Base-by-base conservation (phyloP, 306 rosid genomes). In the Astragalus glycyphyllos region DNA sequence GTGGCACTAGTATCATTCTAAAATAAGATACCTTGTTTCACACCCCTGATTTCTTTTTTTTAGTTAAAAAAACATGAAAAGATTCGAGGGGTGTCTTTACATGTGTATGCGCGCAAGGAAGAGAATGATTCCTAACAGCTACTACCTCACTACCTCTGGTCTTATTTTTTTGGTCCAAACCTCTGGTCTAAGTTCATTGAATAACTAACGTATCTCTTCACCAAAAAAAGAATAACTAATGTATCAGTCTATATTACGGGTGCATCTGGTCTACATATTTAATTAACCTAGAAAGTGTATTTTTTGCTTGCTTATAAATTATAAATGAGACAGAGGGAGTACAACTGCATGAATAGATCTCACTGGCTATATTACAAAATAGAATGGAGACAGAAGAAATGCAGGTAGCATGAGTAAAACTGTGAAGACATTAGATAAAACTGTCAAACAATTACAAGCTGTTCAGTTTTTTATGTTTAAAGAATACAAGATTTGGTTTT, bases 401-500 rank as follows among this genome's bases (percentile, higher is more conserved):
- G 40, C 11, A 42, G 11, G 44, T 48, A 49, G 42, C 51, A 14
- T 31, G 13, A 37, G 76, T 35, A 73, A 79, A 29, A 62, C 69
- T 15, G 81, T 72, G 51, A 71, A 53, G 23, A 42, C 73, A 64
- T 72, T 65, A 60, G 71, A 80, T 55, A 58, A 56, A 54, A 80
- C 72, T 77, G 85, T 76, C 66, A 76, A 82, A 72, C 69, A 74
- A 70, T 76, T 79, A 85, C 86, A 73, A 81, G 79, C 79, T 88
- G 83, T 80, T 86, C 79, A 82, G 61, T 81, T 83, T 61, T 61
- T 71, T 20, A 50, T 68, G 91, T 86, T 85, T 72, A 90, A 92
- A 88, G 87, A 92, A 90, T 90, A 88, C 87, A 84, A 35, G 82
- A 79, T 65, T 65, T 71, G 54, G 66, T 80, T 65, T 65, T 68